Conservation (phyloP, 2,329 filamentous ascomycete species). For the Talaromyces sp. region DNA sequence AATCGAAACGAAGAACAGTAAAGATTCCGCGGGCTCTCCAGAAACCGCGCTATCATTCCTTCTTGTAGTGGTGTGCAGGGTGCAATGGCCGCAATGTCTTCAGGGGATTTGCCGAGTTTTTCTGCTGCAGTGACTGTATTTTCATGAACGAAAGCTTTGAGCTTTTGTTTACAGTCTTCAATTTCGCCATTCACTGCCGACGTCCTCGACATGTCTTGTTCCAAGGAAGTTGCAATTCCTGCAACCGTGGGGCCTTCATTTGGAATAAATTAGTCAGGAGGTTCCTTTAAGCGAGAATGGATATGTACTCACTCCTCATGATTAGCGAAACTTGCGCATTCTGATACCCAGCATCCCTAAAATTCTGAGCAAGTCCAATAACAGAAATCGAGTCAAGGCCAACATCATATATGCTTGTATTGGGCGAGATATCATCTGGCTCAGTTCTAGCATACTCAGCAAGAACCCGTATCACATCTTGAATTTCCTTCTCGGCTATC, state of each 20-base stretch:
- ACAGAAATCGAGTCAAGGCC: conserved; percentile 87
- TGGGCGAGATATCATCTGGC: conserved; percentile 47
- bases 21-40: conserved; percentile 56
- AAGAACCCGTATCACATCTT: conserved; percentile 55
- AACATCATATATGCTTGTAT: conserved; percentile 75
- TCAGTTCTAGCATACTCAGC: conserved; percentile 53
- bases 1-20: conserved; percentile 80
- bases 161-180: conserved; percentile 57
- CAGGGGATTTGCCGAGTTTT: conserved; percentile 51
- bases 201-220: neutral
- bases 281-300: neutral
- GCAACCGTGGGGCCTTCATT: conserved; percentile 38
- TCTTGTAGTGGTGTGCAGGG: conserved; percentile 85
- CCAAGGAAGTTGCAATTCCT: conserved; percentile 37
- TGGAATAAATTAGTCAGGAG: neutral
- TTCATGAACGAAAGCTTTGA: conserved; percentile 64
- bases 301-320: conserved; percentile 54
- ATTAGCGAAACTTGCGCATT: conserved; percentile 64
- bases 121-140: conserved; percentile 56
- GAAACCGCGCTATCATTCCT: conserved; percentile 74
- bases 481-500: conserved; percentile 42
- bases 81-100: conserved; percentile 67
- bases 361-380: conserved; percentile 63
- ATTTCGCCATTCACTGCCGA: conserved; percentile 26
- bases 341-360: conserved; percentile 63